Evolutionary conservation across 495 filamentous ascomycete species (phyloP), one percentile per base, ranked within the genome.

Genomic region (Aspergillus homomorphus): DNA sequence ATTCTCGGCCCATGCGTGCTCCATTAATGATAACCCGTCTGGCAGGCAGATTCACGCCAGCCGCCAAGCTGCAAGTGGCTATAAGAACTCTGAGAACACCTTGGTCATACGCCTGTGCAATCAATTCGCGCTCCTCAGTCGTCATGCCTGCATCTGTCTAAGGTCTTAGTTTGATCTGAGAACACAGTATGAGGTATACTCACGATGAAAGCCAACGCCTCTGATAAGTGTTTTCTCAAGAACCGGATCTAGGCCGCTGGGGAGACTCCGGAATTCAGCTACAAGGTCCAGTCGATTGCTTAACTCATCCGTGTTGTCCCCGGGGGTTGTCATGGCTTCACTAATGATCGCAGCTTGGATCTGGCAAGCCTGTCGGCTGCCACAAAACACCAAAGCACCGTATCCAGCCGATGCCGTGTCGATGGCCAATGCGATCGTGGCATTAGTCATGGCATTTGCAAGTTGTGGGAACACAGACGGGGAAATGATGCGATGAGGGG

Each of bases 51-150:
- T 94, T 94, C 45, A 94, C 89, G 14, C 90, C 90, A 42, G 90
- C 89, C n/a, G 90, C 89, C 56, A 94, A 83, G 60, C 87, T 91
- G 58, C 89, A 91, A 15, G 90, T 94, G 19, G 90, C 90, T 16
- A 90, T 87, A 38, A 91, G 85, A 0, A 91, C 83, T 61, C 84
- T 89, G 26, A 94, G 61, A 3, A 80, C 71, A 1, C 90, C 88
- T 28, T 76, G 71, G 64, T 92, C 88, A 61, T 92, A 94, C 12
- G 88, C 86, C 38, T 79, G 79, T 4, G 87, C 86, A 50, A 92
- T 80, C 19, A 91, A 69, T 51, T 92, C 89, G 28, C 89, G 82
- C 69, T 94, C 90, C 72, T 94, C 90, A 0, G 80, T 86, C 4
- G 89, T 92, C 69, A 94, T 77, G 9, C 90, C 89, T 30, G 88